These are phyloP conservation scores for Phytophthora colocasiae DNA, from an alignment of 352 stramenopile species.

Conservation along the genomic window DNA sequence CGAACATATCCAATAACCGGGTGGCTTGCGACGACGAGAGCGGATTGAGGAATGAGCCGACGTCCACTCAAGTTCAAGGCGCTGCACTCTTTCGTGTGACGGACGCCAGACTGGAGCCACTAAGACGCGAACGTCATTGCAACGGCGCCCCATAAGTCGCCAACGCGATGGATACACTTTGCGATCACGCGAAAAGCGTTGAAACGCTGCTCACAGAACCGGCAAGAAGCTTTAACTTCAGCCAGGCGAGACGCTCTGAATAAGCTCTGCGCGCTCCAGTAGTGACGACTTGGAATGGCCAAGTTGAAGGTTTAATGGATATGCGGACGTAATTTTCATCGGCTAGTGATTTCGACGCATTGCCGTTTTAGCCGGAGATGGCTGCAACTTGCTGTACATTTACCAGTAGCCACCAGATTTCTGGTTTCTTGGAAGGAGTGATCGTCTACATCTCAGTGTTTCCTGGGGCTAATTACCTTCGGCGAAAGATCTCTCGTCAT, in stretches of 20 bases:
- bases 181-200: too few relatives aligned
- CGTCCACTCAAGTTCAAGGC: conserved; percentile 26
- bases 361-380: background rate
- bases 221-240: too few relatives aligned
- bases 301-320: conserved; percentile 19
- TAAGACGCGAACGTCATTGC: background rate
- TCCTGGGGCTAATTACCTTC: conserved; percentile 4
- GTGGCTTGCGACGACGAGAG: conserved; percentile 9
- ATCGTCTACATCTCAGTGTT: too few relatives aligned
- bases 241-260: too few relatives aligned
- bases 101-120: conserved; percentile 15
- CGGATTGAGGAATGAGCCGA: conserved; percentile 40
- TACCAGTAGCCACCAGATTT: too few relatives aligned
- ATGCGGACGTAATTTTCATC: conserved; percentile 1
- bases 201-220: too few relatives aligned
- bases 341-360: conserved; percentile 2
- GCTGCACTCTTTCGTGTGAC: conserved; percentile 18
- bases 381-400: too few relatives aligned
- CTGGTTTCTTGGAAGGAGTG: too few relatives aligned
- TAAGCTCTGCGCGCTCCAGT: too few relatives aligned
- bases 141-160: background rate
- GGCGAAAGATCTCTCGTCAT: conserved; percentile 13
- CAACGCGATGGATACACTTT: conserved; percentile 9
- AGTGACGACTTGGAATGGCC: background rate
- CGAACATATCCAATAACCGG: conserved; percentile 26